Evolutionary conservation across 2,329 filamentous ascomycete genomes (phyloP).

Genomic region (Penicillium sp.): DNA sequence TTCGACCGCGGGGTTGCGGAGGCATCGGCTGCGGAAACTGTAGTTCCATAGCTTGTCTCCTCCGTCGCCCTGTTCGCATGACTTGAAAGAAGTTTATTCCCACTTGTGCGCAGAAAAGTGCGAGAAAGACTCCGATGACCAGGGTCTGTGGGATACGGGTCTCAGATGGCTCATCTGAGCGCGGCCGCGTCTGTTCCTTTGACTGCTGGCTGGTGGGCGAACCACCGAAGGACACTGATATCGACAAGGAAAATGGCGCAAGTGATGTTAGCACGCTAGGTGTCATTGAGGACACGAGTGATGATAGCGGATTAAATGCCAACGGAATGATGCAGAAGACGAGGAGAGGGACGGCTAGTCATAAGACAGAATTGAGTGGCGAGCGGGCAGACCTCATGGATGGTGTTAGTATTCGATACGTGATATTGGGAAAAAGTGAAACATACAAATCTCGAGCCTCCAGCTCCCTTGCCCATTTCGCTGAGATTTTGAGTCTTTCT

Average conservation of each 20-base stretch:
- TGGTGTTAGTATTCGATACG: slow-evolving; percentile 8
- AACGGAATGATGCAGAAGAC: slow-evolving; percentile 30
- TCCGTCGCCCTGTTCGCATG: slow-evolving; percentile 22
- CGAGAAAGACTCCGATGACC: slow-evolving; percentile 30
- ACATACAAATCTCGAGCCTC: slow-evolving; percentile 64
- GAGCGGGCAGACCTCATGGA: slow-evolving; percentile 29
- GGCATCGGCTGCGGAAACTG: slow-evolving; percentile 23
- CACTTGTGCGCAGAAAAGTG: slow-evolving; percentile 29
- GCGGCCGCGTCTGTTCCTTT: not conserved
- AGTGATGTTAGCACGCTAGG: slow-evolving; percentile 30
- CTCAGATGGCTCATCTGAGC: slow-evolving; percentile 9
- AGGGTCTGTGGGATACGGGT: slow-evolving; percentile 31
- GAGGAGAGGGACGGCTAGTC: slow-evolving; percentile 41
- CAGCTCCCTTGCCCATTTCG: slow-evolving; percentile 69
- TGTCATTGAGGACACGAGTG: slow-evolving; percentile 20
- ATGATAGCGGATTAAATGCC: slow-evolving; percentile 22
- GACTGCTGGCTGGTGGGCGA: slow-evolving; percentile 7
- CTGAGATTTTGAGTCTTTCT: slow-evolving; percentile 76
- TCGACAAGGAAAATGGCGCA: slow-evolving; percentile 35
- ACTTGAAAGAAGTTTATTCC: slow-evolving; percentile 27
- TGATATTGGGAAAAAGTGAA: slow-evolving; percentile 16
- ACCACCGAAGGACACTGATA: slow-evolving; percentile 33
- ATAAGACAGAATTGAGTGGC: slow-evolving; percentile 39
- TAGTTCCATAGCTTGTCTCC: slow-evolving; percentile 18
- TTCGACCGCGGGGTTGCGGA: slow-evolving; percentile 8